Percentiles rank a stretch among this genome's conserved stretches.
Conservation (phyloP, 2,329 filamentous ascomycete species). For the Anisogramma anomala region DNA sequence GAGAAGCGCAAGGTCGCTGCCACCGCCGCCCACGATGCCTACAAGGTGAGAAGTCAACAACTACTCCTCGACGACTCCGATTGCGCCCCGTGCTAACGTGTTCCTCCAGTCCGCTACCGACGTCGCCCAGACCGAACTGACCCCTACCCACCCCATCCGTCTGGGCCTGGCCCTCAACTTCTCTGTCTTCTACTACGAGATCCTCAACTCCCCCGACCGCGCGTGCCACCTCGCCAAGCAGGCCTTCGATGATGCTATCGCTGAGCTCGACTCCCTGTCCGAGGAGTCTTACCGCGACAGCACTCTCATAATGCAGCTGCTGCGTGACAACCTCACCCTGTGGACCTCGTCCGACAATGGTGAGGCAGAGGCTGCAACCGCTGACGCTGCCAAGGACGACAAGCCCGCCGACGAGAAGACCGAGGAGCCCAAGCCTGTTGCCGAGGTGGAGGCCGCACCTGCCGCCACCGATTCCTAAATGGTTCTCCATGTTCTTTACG, state of each 20-base stretch:
- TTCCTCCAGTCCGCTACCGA: slow-evolving; percentile 75
- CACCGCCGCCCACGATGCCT: slow-evolving; percentile 81
- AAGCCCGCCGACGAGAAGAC: slow-evolving; percentile 46
- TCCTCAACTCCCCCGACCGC: slow-evolving; percentile 93
- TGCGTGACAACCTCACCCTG: slow-evolving; percentile 94
- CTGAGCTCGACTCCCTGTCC: slow-evolving; percentile 92
- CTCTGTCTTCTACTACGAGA: slow-evolving; percentile 99
- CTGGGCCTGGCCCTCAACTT: slow-evolving; percentile 97
- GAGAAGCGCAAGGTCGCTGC: slow-evolving; percentile 87
- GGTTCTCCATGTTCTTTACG: slow-evolving; percentile 9
- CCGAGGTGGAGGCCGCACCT: slow-evolving; percentile 27
- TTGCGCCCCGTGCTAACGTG: slow-evolving; percentile 6
- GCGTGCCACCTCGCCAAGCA: slow-evolving; percentile 98
- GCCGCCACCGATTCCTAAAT: slow-evolving; percentile 36
- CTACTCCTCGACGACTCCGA: neutral
- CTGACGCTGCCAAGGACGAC: slow-evolving; percentile 46
- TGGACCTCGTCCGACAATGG: slow-evolving; percentile 90
- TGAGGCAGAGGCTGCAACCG: slow-evolving; percentile 58
- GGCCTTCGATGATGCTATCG: slow-evolving; percentile 96
- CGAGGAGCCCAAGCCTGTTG: slow-evolving; percentile 31
- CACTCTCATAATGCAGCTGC: slow-evolving; percentile 98
- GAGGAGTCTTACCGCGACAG: slow-evolving; percentile 99
- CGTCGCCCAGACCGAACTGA: slow-evolving; percentile 93
- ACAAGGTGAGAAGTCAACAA: slow-evolving; percentile 60
- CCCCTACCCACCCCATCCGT: slow-evolving; percentile 94